Conservation (phyloP, 1,139 yeast genomes). For the Ogataea hybrid region DNA sequence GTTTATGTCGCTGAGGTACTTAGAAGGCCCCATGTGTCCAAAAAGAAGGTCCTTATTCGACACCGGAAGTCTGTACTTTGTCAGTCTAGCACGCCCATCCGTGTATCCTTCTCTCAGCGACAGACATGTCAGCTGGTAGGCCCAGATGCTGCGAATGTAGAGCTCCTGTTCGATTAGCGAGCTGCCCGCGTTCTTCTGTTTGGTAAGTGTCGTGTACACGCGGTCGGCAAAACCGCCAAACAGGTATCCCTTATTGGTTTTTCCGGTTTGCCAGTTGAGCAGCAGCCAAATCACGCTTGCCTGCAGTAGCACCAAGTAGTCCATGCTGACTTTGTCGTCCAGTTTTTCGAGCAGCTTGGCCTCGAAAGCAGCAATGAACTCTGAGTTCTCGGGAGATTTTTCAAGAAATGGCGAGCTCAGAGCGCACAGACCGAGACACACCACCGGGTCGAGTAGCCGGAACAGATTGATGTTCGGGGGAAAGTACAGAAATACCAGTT, state of each 20-base stretch:
- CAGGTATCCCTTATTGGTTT: conserved; percentile 15
- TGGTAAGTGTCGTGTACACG: conserved; percentile 10
- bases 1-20: too few relatives aligned
- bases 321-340: conserved; percentile 7
- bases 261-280: conserved; percentile 19
- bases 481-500: conserved; percentile 14
- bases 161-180: conserved; percentile 11
- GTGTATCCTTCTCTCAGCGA: too few relatives aligned
- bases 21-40: too few relatives aligned
- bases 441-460: conserved; percentile 11
- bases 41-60: too few relatives aligned
- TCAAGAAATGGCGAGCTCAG: conserved; percentile 11
- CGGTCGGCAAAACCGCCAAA: conserved; percentile 21
- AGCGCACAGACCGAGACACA: conserved; percentile 11
- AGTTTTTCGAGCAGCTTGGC: conserved; percentile 7
- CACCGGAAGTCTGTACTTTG: too few relatives aligned
- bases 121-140: conserved; percentile 18
- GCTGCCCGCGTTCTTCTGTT: conserved; percentile 4
- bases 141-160: conserved; percentile 18
- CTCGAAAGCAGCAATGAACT: conserved; percentile 11
- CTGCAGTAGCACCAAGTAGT: conserved; percentile 15
- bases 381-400: background rate
- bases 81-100: too few relatives aligned
- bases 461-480: conserved; percentile 10
- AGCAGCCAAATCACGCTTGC: conserved; percentile 13